Evolutionary conservation across 2,329 filamentous ascomycete species (phyloP).

Genomic region (Penicillium griseofulvum): DNA sequence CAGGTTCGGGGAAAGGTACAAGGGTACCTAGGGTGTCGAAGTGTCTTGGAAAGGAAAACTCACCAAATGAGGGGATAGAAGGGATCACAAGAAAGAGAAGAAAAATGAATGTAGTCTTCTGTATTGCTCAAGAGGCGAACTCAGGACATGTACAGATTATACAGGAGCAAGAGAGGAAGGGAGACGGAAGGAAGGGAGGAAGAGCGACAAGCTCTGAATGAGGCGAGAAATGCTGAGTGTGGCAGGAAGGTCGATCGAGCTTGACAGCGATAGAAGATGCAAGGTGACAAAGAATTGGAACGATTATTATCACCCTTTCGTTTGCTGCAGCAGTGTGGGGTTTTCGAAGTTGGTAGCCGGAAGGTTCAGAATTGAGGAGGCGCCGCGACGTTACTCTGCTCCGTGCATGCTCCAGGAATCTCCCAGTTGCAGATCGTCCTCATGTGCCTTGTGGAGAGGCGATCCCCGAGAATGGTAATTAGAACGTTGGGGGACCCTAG

Average conservation of each 20-base stretch:
- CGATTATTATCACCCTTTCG: conserved; percentile 31
- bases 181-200: conserved; percentile 27
- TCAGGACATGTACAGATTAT: conserved; percentile 32
- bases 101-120: conserved; percentile 17
- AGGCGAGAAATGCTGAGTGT: conserved; percentile 27
- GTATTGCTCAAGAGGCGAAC: conserved; percentile 20
- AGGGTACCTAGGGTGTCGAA: neutral
- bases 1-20: neutral
- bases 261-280: conserved; percentile 24
- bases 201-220: conserved; percentile 15
- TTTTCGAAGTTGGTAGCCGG: conserved; percentile 24
- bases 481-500: conserved; percentile 28
- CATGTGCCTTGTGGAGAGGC: conserved; percentile 31
- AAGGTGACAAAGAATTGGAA: conserved; percentile 36
- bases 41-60: conserved; percentile 11
- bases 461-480: conserved; percentile 29
- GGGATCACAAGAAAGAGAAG: conserved; percentile 18
- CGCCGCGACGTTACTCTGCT: conserved; percentile 39
- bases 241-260: conserved; percentile 19
- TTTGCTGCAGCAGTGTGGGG: conserved; percentile 30
- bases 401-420: conserved; percentile 44
- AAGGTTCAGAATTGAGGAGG: conserved; percentile 27
- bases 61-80: conserved; percentile 24
- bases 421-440: conserved; percentile 38
- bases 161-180: conserved; percentile 25